Evolutionary conservation across 1,139 yeast genomes (phyloP), one percentile per base, ranked within the genome.

Genomic region (Williopsis jadinii): DNA sequence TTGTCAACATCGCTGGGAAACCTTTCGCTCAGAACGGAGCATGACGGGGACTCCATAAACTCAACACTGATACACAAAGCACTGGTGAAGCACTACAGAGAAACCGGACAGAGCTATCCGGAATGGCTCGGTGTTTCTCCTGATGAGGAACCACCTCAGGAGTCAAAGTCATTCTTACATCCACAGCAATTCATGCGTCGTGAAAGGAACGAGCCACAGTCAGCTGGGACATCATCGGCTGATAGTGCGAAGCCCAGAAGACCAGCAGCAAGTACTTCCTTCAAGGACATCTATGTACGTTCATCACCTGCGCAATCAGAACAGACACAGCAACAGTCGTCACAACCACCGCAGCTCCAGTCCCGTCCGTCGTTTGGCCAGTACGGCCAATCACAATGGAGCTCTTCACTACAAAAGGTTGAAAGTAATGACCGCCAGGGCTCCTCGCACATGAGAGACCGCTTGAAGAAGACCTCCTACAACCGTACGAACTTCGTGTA

Each of bases 101-200:
- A 45, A 27, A 53, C 51, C 33, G 60, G 59, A 13, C 60, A 59
- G 36, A 66, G 65, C 1, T 66, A 58, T 32, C 71, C 71, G 2
- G 63, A 61, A 6, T 66, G 71, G 71, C 49, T 66, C 14, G 71
- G 70, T 8, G 64, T 61, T 30, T 56, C 56, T 27, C 64, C 60
- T 9, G 35, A 31, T n/a, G 39, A 32, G 8, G 44, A 33, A n/a
- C 38, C 30, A 13, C 35, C 28, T 5, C 39, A 31, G 34, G 43
- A 39, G 30, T 45, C 39, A 13, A 24, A 43, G 12, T 8, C 12
- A 14, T 19, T 19, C 24, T 19, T 19, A 19, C 24, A 6, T 19
- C 24, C 24, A 19, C 24, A 19, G 6, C 24, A 19, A 19, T 19
- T 19, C 24, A 19, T 19, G 24, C 24, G 24, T 19, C 24, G 24